phyloP scores from a whole-genome alignment of 768 basidiomycete species.

The Tulasnella sp. region DNA sequence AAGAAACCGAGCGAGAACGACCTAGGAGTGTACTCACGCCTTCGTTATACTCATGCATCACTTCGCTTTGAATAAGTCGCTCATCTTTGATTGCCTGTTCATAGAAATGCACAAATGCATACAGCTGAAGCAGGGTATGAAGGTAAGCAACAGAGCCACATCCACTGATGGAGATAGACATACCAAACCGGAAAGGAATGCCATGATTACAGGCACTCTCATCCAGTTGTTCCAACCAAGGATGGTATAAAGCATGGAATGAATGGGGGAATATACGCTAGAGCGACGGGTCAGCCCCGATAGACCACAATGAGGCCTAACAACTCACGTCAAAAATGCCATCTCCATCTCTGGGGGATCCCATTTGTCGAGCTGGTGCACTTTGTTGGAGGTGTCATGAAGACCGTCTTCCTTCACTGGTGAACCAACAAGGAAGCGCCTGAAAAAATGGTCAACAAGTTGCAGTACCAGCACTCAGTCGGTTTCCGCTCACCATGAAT shows the following conservation, averaged over 20 bases:
- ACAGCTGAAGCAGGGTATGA: constrained; percentile 42
- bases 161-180: constrained; percentile 29
- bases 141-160: background rate
- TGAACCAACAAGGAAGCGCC: constrained; percentile 52
- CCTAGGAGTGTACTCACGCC: constrained; percentile 48
- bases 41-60: constrained; percentile 79
- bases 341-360: constrained; percentile 67
- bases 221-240: constrained; percentile 64
- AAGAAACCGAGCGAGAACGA: background rate
- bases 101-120: constrained; percentile 54
- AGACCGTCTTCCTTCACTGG: constrained; percentile 38
- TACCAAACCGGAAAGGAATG: constrained; percentile 61
- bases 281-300: background rate
- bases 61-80: constrained; percentile 69
- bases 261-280: constrained; percentile 71
- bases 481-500: constrained; percentile 10
- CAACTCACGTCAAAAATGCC: constrained; percentile 50
- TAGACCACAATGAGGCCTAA: constrained; percentile 8
- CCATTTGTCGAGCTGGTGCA: constrained; percentile 82
- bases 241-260: constrained; percentile 59
- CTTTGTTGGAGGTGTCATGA: constrained; percentile 44
- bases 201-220: constrained; percentile 64
- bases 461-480: constrained; percentile 34
- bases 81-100: constrained; percentile 67
- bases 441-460: constrained; percentile 31